These are phyloP conservation scores for Avena eriantha DNA, from an alignment of 176 grass and related monocot species.

Conservation along the genomic window DNA sequence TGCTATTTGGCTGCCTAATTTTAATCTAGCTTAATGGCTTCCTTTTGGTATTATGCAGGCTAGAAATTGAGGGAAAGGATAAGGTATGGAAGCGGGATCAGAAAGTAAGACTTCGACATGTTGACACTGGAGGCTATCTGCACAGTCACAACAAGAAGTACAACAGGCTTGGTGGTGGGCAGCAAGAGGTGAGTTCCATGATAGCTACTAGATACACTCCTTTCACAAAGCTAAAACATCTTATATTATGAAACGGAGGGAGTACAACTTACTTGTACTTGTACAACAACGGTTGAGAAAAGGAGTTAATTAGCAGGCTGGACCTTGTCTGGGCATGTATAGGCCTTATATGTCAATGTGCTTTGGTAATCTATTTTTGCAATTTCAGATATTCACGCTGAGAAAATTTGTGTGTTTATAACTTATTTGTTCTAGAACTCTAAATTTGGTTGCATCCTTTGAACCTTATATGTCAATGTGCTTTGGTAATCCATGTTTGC, in stretches of 20 bases:
- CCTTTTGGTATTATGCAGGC: conserved; percentile 41
- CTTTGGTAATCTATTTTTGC: neutral
- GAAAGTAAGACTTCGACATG: conserved; percentile 66
- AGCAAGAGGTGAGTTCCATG: conserved; percentile 67
- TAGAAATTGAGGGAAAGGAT: conserved; percentile 75
- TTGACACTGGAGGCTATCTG: conserved; percentile 77
- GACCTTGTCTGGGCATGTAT: conserved; percentile 5
- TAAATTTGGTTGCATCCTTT: neutral
- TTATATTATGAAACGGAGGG: too few relatives aligned
- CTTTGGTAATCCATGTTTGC: neutral
- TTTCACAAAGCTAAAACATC: too few relatives aligned
- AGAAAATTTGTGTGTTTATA: neutral
- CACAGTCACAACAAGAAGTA: conserved; percentile 90
- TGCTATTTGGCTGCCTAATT: neutral
- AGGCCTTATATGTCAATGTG: neutral
- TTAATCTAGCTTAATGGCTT: neutral
- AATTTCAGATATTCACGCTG: conserved; percentile 17
- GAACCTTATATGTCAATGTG: neutral
- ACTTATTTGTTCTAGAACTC: conserved; percentile 10
- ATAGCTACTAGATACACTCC: neutral
- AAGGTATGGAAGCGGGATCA: conserved; percentile 75
- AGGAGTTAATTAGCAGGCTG: neutral
- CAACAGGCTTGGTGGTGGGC: conserved; percentile 74
- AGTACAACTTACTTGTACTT: neutral
- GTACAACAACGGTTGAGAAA: neutral